These are phyloP conservation scores for Tricholoma bakamatsutake DNA, from an alignment of 768 basidiomycete genomes.

Conservation along the genomic window DNA sequence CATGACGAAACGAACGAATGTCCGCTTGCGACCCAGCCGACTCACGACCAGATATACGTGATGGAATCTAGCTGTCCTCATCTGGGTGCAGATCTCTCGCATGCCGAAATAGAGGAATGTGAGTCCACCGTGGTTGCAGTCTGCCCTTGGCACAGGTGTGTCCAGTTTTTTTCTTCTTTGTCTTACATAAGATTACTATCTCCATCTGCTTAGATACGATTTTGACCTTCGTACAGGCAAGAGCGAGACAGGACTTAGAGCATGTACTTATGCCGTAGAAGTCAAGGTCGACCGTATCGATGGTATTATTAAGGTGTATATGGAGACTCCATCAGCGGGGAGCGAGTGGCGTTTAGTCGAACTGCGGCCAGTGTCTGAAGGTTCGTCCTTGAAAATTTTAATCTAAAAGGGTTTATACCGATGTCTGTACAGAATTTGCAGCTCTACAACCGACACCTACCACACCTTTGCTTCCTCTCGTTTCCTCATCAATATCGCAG, in stretches of 20 bases:
- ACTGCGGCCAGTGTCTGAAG: slow-evolving; percentile 68
- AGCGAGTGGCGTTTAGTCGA: slow-evolving; percentile 61
- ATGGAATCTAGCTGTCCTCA: slow-evolving; percentile 84
- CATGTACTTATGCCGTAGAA: slow-evolving; percentile 62
- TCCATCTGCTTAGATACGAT: slow-evolving; percentile 50
- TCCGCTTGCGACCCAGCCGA: slow-evolving; percentile 4
- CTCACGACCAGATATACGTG: slow-evolving; percentile 51
- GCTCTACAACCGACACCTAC: slow-evolving; percentile 42
- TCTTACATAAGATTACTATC: no score
- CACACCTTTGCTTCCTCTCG: slow-evolving; percentile 11
- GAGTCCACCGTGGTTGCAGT: slow-evolving; percentile 57
- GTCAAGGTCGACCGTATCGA: slow-evolving; percentile 34
- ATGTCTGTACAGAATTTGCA: slow-evolving; percentile 45
- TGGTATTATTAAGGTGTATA: slow-evolving; percentile 44
- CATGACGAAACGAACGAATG: not conserved
- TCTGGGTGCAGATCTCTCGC: slow-evolving; percentile 73
- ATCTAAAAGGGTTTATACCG: not conserved
- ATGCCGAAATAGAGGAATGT: slow-evolving; percentile 73
- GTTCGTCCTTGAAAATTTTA: slow-evolving; percentile 21
- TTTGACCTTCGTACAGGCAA: slow-evolving; percentile 66
- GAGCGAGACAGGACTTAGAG: slow-evolving; percentile 61
- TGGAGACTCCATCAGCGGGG: slow-evolving; percentile 51
- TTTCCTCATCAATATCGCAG: slow-evolving; percentile 1
- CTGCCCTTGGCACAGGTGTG: slow-evolving; percentile 78
- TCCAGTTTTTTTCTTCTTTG: no score